Base-by-base conservation (phyloP, 768 basidiomycete species). In the Gymnopilus dilepis region DNA sequence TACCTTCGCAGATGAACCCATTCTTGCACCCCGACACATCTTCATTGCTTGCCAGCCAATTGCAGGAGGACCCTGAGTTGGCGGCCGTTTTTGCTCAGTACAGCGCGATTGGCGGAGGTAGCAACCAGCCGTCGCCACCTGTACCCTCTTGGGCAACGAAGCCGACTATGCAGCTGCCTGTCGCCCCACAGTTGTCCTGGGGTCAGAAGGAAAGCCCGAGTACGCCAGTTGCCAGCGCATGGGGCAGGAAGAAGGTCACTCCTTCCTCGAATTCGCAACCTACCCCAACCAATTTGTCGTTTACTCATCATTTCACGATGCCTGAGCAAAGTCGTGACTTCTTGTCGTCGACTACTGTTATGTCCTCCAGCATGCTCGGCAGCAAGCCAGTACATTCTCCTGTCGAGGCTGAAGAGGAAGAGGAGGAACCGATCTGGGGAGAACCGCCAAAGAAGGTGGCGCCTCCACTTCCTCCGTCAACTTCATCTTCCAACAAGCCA, bases 151-250 rank as follows among this genome's bases (percentile, higher is more conserved):
- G 57, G 58, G 38, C 42, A 15, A 48, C 47, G 19, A 59, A 59
- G 24, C 41, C 59, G 38, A 38, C 52, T 13, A 38, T 37, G 22
- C 34, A 54, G n/a, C 37, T 28, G 17, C 34, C 52, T 28, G 24
- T 15, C 11, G 21, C 52, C n/a, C 21, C n/a, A 21, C 61, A 57
- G 13, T 40, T 4, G 26, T 5, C 28, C 22, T 59, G 58, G 48
- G 48, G 24, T 6, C 37, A 21, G 30, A 67, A 64, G 42, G 64
- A 63, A 24, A 57, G 56, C 38, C 58, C 62, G 26, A 52, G 65
- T 13, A 68, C 72, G 21, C 70, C 70, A 1, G 59, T 71, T 8
- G 63, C 58, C 19, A 71, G 69, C 53, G 71, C 63, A 12, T 72
- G 70, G 72, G 65, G 57, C 9, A 72, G 69, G 62, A 69, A 66